Base-by-base conservation (phyloP, 176 grass and related monocot species). In the Dactylis glomerata region DNA sequence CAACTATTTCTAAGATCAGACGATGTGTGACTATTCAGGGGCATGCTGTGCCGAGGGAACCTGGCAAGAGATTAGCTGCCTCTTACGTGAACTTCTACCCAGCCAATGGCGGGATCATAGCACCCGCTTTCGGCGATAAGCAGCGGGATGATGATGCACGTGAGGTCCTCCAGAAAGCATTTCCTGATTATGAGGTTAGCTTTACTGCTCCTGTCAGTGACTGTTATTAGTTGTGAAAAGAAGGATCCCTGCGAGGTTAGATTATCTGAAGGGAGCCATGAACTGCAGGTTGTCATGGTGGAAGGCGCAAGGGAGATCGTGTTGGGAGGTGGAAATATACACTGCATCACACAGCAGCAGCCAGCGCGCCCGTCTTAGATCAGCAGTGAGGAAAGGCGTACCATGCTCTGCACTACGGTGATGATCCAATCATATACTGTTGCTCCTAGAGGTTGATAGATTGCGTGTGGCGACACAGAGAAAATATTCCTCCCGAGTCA, bases 271-370 rank as follows among this genome's bases (percentile, higher is more conserved):
- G 16, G 41, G 14, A 51, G 7, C 40, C 36, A 2, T 74, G 27
- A 36, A 46, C 36, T 33, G 52, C 77, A 98, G 95, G 92, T 98
- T 78, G 88, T 95, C 73, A 93, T 93, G 92, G 91, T 97, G 4
- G 75, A 93, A 86, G 92, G 92, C 76, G 87, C 72, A 1, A 92
- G 95, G 26, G 95, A 97, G 81, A 93, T 97, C 76, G 93, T 89
- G 28, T 82, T 97, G 58, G 95, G 87, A 84, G 95, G 95, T 36
- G 95, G 95, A 8, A 97, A 97, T 61, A 85, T 97, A 65, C 95
- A 97, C 74, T 97, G 92, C 91, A 93, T 95, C 81, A 97, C 92
- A 51, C 95, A 97, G 86, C 95, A 97, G 77, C 95, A 97, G 79
- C 95, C 92, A 15, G 49, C 81, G 38, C 51, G 73, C n/a, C 85